These are phyloP conservation scores for Colletotrichum sansevieriae DNA, from an alignment of 2,329 filamentous ascomycete genomes.

Conservation along the genomic window DNA sequence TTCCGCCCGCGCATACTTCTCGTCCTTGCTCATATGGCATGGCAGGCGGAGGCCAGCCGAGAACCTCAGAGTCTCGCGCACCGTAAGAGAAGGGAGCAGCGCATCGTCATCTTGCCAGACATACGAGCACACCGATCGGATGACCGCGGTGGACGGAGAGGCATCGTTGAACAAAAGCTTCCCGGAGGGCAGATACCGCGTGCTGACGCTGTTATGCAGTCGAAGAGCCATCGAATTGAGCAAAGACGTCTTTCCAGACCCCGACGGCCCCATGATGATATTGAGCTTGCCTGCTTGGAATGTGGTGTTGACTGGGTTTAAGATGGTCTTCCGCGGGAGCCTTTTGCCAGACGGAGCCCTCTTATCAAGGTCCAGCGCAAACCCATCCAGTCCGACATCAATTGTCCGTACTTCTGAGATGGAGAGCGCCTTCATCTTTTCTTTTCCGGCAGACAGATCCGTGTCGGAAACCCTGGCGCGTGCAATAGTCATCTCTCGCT, in stretches of 20 bases:
- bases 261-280: slow-evolving; percentile 84
- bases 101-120: slow-evolving; percentile 85
- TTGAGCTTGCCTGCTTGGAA: slow-evolving; percentile 79
- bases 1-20: slow-evolving; percentile 77
- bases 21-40: slow-evolving; percentile 75
- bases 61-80: slow-evolving; percentile 79
- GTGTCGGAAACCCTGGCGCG: slow-evolving; percentile 69
- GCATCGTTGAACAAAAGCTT: slow-evolving; percentile 78
- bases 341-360: slow-evolving; percentile 65
- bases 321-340: slow-evolving; percentile 68
- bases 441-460: slow-evolving; percentile 77
- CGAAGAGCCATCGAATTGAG: slow-evolving; percentile 80
- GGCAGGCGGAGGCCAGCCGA: slow-evolving; percentile 79
- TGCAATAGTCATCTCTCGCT: slow-evolving; percentile 77
- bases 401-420: slow-evolving; percentile 69
- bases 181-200: slow-evolving; percentile 72
- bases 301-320: slow-evolving; percentile 74
- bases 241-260: slow-evolving; percentile 81
- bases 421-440: slow-evolving; percentile 71
- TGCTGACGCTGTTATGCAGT: slow-evolving; percentile 71
- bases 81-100: slow-evolving; percentile 79
- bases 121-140: slow-evolving; percentile 80
- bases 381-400: slow-evolving; percentile 73
- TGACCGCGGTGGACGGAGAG: slow-evolving; percentile 74
- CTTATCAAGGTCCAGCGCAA: slow-evolving; percentile 75